Evolutionary conservation across 1,284 basidiomycete species (phyloP).

Genomic region (Dichomitus squalens): DNA sequence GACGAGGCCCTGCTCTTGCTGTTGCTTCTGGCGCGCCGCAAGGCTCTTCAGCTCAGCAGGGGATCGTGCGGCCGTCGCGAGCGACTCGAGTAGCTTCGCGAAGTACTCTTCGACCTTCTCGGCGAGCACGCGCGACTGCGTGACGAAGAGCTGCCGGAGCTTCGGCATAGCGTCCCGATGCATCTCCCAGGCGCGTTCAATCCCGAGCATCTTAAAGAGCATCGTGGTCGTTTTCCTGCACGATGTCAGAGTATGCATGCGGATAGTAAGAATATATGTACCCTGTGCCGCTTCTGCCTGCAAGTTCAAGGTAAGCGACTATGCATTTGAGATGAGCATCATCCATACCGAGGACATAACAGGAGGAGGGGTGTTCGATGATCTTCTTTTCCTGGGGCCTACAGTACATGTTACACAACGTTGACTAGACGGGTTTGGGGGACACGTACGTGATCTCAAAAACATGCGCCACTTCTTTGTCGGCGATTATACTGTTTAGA

Average conservation of each 20-base stretch:
- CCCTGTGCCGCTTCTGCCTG: constrained; percentile 68
- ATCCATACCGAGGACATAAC: constrained; percentile 59
- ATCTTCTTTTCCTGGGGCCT: constrained; percentile 64
- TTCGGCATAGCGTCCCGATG: constrained; percentile 28
- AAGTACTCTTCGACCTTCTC: constrained; percentile 71
- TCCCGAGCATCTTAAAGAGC: constrained; percentile 72
- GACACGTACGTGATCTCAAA: constrained; percentile 57
- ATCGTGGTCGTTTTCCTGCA: constrained; percentile 75
- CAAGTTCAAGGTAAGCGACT: background rate
- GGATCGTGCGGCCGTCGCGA: constrained; percentile 43
- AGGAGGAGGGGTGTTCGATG: constrained; percentile 60
- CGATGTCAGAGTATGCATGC: background rate
- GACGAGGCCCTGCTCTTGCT: constrained; percentile 40
- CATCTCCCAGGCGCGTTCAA: constrained; percentile 54
- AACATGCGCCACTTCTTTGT: constrained; percentile 49
- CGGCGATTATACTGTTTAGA: constrained; percentile 54
- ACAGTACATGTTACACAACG: background rate
- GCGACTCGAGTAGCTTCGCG: constrained; percentile 50
- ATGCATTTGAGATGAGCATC: background rate
- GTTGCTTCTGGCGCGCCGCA: constrained; percentile 25
- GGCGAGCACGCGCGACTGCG: constrained; percentile 66
- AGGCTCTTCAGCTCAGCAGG: constrained; percentile 39
- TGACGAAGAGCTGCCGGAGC: constrained; percentile 73
- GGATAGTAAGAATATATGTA: constrained; percentile 29
- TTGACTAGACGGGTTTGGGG: background rate